Conservation (phyloP, 768 basidiomycete genomes). For the Suillus brevipes region DNA sequence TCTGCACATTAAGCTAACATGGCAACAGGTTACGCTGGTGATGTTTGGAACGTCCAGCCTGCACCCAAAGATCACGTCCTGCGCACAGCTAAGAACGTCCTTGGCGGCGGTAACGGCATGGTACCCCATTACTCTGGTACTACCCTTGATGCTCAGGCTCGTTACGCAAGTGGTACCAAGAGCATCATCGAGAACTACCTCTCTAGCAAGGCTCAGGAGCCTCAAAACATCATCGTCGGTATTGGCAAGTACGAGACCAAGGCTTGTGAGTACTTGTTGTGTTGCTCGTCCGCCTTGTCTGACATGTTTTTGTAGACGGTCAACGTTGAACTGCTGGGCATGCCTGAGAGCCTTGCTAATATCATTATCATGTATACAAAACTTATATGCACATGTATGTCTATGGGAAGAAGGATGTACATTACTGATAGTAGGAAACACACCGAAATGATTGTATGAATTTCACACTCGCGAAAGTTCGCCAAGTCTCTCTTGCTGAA, state of each 20-base stretch:
- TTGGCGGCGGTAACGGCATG: conserved; percentile 90
- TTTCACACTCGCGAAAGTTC: not conserved
- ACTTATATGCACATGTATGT: not conserved
- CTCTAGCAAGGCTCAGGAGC: conserved; percentile 62
- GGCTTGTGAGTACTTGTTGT: conserved; percentile 38
- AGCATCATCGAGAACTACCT: conserved; percentile 75
- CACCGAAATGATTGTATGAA: not conserved
- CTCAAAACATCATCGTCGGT: conserved; percentile 80
- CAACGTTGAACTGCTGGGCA: conserved; percentile 10
- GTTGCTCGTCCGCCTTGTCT: not conserved
- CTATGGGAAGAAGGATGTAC: not conserved
- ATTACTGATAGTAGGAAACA: not conserved
- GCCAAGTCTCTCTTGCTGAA: too few relatives aligned
- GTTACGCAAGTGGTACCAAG: conserved; percentile 76
- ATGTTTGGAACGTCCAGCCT: conserved; percentile 89
- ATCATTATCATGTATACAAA: not conserved
- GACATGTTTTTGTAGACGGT: conserved; percentile 9
- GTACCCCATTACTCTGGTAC: conserved; percentile 88
- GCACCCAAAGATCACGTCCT: conserved; percentile 85
- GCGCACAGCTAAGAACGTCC: conserved; percentile 79
- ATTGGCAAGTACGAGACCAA: conserved; percentile 53
- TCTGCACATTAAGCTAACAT: not conserved
- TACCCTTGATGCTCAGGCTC: conserved; percentile 84
- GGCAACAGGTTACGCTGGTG: conserved; percentile 39
- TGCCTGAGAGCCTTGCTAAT: not conserved